Evolutionary conservation across 176 grass and related monocot genomes (phyloP).

Genomic region (Bolboschoenus planiculmis): DNA sequence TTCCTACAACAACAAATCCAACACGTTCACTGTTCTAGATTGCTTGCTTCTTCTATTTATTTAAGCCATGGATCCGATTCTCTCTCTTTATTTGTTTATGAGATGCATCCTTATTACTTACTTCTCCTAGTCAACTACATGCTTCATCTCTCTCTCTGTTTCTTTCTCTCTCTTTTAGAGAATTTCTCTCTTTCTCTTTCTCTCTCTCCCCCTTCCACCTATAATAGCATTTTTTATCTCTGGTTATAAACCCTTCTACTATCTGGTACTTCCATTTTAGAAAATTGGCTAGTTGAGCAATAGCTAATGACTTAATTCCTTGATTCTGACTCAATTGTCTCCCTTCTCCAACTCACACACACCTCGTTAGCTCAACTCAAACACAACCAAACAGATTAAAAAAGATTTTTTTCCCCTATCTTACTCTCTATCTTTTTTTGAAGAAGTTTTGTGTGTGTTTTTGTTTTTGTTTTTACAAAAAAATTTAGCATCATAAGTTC

Average conservation of each 20-base stretch:
- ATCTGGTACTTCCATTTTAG: background rate
- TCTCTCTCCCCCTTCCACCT: background rate
- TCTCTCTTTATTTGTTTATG: background rate
- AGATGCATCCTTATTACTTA: background rate
- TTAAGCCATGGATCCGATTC: slow-evolving; percentile 10
- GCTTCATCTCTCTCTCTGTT: too few species aligned
- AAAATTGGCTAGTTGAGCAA: background rate
- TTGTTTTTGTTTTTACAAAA: background rate
- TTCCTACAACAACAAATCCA: background rate
- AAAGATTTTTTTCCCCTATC: background rate
- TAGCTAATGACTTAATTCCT: background rate
- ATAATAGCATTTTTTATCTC: background rate
- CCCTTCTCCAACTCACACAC: background rate
- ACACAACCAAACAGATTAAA: background rate
- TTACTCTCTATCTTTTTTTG: background rate
- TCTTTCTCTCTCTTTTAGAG: background rate
- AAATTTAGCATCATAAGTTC: background rate
- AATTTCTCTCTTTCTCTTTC: background rate
- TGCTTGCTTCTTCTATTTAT: background rate
- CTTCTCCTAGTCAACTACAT: background rate
- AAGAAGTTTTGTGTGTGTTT: background rate
- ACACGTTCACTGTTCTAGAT: background rate
- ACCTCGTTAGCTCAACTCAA: too few species aligned
- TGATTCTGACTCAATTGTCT: background rate
- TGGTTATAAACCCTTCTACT: background rate